Evolutionary conservation across 306 rosid genomes (phyloP).

Genomic region (Corylus heterophylla): DNA sequence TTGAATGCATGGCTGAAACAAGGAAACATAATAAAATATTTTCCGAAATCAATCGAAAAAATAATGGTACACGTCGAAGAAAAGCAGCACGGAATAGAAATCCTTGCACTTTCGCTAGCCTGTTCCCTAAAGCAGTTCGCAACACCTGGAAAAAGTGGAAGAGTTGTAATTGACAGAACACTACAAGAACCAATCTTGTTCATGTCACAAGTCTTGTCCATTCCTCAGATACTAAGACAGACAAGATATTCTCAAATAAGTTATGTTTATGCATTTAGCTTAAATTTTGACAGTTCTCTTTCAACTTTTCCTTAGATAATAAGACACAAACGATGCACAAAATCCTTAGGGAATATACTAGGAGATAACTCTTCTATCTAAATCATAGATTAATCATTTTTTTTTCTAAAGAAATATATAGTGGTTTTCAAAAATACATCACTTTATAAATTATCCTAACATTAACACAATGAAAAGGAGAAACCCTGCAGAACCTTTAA

Average conservation of each 20-base stretch:
- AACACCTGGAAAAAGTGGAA: slow-evolving; percentile 59
- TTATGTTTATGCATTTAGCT: neutral
- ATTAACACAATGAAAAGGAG: neutral
- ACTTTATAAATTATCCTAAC: neutral
- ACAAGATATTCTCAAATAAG: neutral
- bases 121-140: slow-evolving; percentile 92
- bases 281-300: neutral
- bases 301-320: neutral
- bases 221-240: neutral
- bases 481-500: neutral
- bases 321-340: neutral
- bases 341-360: neutral
- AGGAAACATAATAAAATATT: slow-evolving; percentile 90
- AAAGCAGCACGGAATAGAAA: slow-evolving; percentile 98
- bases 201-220: neutral
- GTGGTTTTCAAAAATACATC: neutral
- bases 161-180: neutral
- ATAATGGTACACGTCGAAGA: slow-evolving; percentile 92
- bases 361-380: neutral
- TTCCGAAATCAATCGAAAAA: slow-evolving; percentile 83
- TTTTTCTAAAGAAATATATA: neutral
- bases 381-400: neutral
- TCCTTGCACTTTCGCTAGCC: slow-evolving; percentile 99
- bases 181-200: slow-evolving; percentile 1
- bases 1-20: slow-evolving; percentile 78